These are phyloP conservation scores for Elaeis guineensis DNA, from an alignment of 176 grass and related monocot species.

Conservation along the genomic window DNA sequence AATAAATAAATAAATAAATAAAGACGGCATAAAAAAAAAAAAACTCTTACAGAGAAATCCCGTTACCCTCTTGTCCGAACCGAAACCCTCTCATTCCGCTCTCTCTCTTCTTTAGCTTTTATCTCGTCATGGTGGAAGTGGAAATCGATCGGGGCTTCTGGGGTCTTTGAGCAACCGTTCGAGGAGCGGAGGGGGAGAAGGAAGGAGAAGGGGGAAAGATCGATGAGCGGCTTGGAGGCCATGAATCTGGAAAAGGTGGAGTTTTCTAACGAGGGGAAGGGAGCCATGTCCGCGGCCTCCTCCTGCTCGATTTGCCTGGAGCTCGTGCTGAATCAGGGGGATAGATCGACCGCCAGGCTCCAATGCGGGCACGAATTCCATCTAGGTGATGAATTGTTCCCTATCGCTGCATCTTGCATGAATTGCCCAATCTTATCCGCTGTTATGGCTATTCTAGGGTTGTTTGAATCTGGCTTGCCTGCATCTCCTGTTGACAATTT, in stretches of 20 bases:
- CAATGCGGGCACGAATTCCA: constrained; percentile 96
- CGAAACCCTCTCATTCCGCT: too few relatives aligned
- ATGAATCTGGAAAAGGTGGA: constrained; percentile 39
- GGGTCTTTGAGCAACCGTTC: too few relatives aligned
- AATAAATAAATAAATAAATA: too few relatives aligned
- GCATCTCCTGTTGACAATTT: too few relatives aligned
- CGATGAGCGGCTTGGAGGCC: constrained; percentile 10
- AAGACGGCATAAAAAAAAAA: too few relatives aligned
- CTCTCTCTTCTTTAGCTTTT: too few relatives aligned
- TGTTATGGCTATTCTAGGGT: constrained; percentile 2
- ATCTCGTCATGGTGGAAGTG: background rate
- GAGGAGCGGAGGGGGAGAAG: background rate
- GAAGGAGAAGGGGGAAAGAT: background rate
- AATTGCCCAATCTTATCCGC: too few relatives aligned
- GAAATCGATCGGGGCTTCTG: background rate
- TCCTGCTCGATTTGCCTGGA: constrained; percentile 93
- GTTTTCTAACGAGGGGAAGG: constrained; percentile 20
- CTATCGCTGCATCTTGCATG: background rate
- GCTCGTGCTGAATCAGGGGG: constrained; percentile 37
- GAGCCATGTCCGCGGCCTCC: background rate
- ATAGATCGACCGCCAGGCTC: constrained; percentile 72
- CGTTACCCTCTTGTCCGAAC: too few relatives aligned
- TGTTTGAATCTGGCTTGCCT: background rate
- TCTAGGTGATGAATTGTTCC: constrained; percentile 44
- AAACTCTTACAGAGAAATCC: too few relatives aligned